Base-by-base conservation (phyloP, 116 monocot species). In the Posidonia oceanica region DNA sequence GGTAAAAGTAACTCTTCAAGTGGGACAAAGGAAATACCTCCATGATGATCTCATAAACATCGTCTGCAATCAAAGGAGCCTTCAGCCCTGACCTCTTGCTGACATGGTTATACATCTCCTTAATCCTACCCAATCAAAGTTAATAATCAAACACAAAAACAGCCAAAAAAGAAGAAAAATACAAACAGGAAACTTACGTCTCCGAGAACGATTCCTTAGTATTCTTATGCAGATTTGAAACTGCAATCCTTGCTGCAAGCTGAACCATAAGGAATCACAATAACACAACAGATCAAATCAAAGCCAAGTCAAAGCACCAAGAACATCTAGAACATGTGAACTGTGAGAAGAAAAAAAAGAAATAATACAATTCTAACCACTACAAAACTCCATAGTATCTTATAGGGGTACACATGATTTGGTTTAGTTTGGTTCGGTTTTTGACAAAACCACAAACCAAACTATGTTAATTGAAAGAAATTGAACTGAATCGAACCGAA, bases 201-300 rank as follows among this genome's bases (percentile, higher is more conserved):
- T 92, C 93, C 13, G 97, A 97, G 75, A 97, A 97, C 11, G 71
- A 92, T 56, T 97, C 89, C 79, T 70, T 89, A 2, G 97, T 97
- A 69, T 86, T 97, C 80, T 97, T 97, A 61, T 97, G 97, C 74
- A 97, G 82, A 82, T 92, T 92, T 2, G 93, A 97, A 8, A 92
- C 83, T 8, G 78, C 78, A 54, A 78, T 78, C 58, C 78, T 78
- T 53, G 78, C 78, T 4, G 78, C 78, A 41, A 78, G 78, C 78
- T 78, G 16, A 15, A 57, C 37, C 7, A 58, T 3, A 36, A 58
- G 20, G 29, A 29, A 29, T 29, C 29, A 10, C 11, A 29, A 54
- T 36, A 48, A 22, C 29, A 21, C 29, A 72, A 48, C 48, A 7
- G 8, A 12, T 72, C 44, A 72, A 52, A 29, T 29, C 29, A 29